A percentile compares a stretch with the other conserved stretches of the same genome.
These are phyloP conservation scores for Nicotiana obtusifolia DNA, from an alignment of 257 asterid species.

Conservation along the genomic window DNA sequence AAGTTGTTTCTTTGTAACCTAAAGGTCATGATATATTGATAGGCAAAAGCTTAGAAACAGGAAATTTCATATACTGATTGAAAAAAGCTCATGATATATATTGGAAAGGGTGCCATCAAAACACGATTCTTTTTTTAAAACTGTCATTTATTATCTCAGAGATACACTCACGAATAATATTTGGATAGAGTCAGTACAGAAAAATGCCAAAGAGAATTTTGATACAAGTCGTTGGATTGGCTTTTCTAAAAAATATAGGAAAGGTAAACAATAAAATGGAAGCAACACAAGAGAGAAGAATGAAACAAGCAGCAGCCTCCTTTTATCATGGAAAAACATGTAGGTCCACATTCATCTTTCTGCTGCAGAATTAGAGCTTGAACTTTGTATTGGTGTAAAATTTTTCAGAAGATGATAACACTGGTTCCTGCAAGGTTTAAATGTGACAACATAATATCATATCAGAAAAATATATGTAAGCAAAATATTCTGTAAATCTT, in stretches of 20 bases:
- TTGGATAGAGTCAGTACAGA: not conserved
- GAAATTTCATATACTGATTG: not conserved
- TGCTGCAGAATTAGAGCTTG: conserved; percentile 27
- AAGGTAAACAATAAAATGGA: not conserved
- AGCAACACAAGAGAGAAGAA: not conserved
- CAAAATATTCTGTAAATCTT: not conserved
- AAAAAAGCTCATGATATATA: not conserved
- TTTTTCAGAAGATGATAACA: conserved; percentile 39
- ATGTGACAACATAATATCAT: not conserved
- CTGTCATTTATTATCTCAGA: not conserved
- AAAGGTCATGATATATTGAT: too few relatives aligned
- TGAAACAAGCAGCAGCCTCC: not conserved
- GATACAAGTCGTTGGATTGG: not conserved
- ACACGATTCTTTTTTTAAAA: not conserved
- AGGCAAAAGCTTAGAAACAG: not conserved
- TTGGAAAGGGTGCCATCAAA: not conserved
- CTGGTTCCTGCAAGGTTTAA: conserved; percentile 42
- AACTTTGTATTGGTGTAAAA: conserved; percentile 33
- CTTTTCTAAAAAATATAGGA: not conserved
- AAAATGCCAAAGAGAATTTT: not conserved
- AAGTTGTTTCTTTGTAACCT: too few relatives aligned
- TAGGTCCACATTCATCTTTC: not conserved
- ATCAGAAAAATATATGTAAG: not conserved
- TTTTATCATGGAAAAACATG: not conserved
- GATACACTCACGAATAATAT: not conserved